A percentile compares a stretch with the other conserved stretches of the same genome.
Conservation (phyloP, 371 early-diverging fungal species). For the Mucor racemosus region DNA sequence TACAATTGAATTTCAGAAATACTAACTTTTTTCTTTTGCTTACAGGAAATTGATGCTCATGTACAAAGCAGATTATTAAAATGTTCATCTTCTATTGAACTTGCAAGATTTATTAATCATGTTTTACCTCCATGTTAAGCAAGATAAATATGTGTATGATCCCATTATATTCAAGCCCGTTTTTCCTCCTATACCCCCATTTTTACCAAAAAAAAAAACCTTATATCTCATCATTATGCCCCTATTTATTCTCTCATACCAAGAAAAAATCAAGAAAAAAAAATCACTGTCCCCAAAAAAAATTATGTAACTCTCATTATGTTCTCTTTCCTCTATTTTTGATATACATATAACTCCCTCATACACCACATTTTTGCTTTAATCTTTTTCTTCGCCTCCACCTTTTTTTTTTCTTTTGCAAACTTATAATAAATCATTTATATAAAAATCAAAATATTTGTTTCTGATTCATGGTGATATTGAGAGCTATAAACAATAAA, state of each 20-base stretch:
- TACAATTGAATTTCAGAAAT: neutral
- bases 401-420: neutral
- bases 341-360: neutral
- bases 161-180: neutral
- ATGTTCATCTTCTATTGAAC: conserved; percentile 31
- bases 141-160: conserved; percentile 5
- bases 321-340: neutral
- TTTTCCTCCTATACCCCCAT: conserved; percentile 4
- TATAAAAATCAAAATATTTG: neutral
- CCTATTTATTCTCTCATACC: neutral
- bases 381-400: neutral
- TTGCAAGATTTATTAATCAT: conserved; percentile 37
- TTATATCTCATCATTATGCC: neutral
- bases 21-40: neutral
- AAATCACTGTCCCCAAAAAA: neutral
- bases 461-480: too few relatives aligned
- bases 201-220: neutral
- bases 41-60: conserved; percentile 40
- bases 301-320: neutral
- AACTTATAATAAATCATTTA: neutral
- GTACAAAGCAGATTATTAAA: conserved; percentile 34
- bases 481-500: too few relatives aligned
- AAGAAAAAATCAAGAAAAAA: neutral
- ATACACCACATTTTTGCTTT: conserved; percentile 2
- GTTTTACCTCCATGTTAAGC: conserved; percentile 30